Conservation (phyloP, 2,329 filamentous ascomycete genomes). For the Aspergillus chevalieri region DNA sequence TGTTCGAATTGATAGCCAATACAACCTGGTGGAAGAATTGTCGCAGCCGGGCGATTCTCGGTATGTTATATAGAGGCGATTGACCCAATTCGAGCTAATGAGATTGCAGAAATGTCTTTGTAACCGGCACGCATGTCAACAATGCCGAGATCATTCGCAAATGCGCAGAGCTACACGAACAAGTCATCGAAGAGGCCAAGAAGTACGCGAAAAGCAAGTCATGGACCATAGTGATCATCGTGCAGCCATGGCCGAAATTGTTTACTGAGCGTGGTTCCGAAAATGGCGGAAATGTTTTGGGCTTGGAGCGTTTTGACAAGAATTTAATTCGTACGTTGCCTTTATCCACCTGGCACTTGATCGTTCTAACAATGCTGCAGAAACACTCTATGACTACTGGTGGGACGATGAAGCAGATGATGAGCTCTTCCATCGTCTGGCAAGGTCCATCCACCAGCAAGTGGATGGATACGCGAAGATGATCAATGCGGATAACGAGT, state of each 20-base stretch:
- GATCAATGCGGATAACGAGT: conserved; percentile 24
- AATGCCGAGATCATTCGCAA: conserved; percentile 12
- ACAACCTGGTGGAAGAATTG: conserved; percentile 14
- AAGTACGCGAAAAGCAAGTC: conserved; percentile 8
- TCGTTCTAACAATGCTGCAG: conserved; percentile 18
- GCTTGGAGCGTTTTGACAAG: conserved; percentile 27
- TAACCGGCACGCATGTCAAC: conserved; percentile 18
- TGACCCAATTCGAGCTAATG: not conserved
- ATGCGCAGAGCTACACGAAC: conserved; percentile 11
- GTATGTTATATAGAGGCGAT: not conserved
- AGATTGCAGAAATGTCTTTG: conserved; percentile 9
- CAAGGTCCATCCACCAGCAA: conserved; percentile 23
- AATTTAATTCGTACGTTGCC: conserved; percentile 16
- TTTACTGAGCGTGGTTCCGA: conserved; percentile 29
- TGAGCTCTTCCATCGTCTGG: conserved; percentile 20
- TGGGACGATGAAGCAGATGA: conserved; percentile 30
- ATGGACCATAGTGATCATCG: conserved; percentile 20
- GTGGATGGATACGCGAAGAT: conserved; percentile 22
- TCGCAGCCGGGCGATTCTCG: conserved; percentile 12
- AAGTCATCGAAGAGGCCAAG: conserved; percentile 13
- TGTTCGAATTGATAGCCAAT: conserved; percentile 11
- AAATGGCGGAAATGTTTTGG: conserved; percentile 31
- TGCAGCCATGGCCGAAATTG: conserved; percentile 39
- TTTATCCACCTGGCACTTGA: conserved; percentile 2
- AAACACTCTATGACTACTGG: conserved; percentile 17